Conservation (phyloP, 805 yeast genomes). For the Kodamaea jinghongensis region DNA sequence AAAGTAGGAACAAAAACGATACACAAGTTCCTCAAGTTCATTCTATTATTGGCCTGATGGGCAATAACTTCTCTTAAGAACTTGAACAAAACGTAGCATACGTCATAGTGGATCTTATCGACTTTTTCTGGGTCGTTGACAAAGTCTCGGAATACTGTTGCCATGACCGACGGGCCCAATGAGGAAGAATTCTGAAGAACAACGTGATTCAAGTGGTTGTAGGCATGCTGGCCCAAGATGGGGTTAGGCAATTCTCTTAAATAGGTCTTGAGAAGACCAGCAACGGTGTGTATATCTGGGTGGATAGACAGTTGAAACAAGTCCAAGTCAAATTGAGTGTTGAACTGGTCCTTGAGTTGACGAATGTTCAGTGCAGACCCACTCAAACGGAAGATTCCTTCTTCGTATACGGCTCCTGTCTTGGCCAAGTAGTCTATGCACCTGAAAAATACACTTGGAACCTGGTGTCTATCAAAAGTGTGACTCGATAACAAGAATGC, state of each 20-base stretch:
- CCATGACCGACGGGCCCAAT: conserved; percentile 20
- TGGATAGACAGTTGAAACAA: conserved; percentile 44
- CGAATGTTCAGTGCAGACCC: conserved; percentile 82
- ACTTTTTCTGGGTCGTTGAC: conserved; percentile 35
- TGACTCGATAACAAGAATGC: conserved; percentile 54
- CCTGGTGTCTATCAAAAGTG: conserved; percentile 39
- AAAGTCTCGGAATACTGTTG: conserved; percentile 29
- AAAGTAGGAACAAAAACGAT: conserved; percentile 83
- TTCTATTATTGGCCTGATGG: conserved; percentile 65
- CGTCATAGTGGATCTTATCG: conserved; percentile 55
- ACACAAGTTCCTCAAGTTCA: conserved; percentile 77
- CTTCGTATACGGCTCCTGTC: conserved; percentile 75
- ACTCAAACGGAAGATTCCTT: conserved; percentile 87
- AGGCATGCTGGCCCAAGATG: conserved; percentile 56
- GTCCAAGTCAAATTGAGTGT: conserved; percentile 66
- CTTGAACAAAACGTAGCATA: conserved; percentile 63
- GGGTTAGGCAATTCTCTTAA: conserved; percentile 72
- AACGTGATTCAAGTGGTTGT: conserved; percentile 27
- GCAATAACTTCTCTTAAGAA: conserved; percentile 64
- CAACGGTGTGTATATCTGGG: conserved; percentile 80
- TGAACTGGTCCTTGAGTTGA: conserved; percentile 65
- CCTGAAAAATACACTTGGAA: conserved; percentile 76
- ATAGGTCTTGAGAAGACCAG: conserved; percentile 81
- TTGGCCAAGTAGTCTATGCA: conserved; percentile 67
- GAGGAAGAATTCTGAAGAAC: conserved; percentile 12